These are phyloP conservation scores for Aschersonia sp. DNA, from an alignment of 2,329 filamentous ascomycete species.

Conservation along the genomic window DNA sequence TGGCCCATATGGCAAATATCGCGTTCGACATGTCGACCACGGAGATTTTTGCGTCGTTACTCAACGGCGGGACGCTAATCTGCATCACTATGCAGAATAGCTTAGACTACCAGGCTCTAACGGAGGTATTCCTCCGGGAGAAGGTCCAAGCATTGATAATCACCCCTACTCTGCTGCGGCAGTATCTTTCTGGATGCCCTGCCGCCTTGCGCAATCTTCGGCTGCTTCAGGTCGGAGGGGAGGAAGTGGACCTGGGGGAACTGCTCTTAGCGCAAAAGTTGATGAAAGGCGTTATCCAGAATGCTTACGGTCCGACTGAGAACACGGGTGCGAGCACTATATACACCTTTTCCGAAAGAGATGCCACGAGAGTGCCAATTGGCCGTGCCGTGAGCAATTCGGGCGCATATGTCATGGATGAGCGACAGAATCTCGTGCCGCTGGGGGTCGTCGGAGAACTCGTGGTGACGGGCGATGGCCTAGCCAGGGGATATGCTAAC, in stretches of 20 bases:
- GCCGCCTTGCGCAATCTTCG: background rate
- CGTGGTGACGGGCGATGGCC: slow-evolving; percentile 12
- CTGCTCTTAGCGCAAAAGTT: background rate
- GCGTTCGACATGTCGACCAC: slow-evolving; percentile 5
- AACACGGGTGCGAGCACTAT: background rate
- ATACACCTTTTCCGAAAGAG: background rate
- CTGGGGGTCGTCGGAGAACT: slow-evolving; percentile 14
- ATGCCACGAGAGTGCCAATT: background rate
- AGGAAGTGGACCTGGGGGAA: background rate
- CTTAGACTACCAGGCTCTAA: slow-evolving; percentile 27
- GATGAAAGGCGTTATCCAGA: background rate
- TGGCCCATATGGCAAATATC: slow-evolving; percentile 4
- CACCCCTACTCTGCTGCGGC: slow-evolving; percentile 1
- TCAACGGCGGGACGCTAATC: slow-evolving; percentile 5
- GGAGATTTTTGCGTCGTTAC: slow-evolving; percentile 3
- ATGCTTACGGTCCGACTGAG: slow-evolving; percentile 5
- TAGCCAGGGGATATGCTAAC: slow-evolving; percentile 10
- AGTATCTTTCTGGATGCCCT: background rate
- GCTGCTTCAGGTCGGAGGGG: background rate
- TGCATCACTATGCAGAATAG: slow-evolving; percentile 29
- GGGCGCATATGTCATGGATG: slow-evolving; percentile 10
- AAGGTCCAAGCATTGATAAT: background rate
- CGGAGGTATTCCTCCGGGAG: slow-evolving; percentile 8
- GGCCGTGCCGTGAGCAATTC: background rate
- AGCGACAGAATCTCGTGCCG: slow-evolving; percentile 9